Percentiles rank a stretch among this genome's conserved stretches.
Evolutionary conservation across 2,329 filamentous ascomycete species (phyloP).

Genomic region (Dactylellina drechsleri): DNA sequence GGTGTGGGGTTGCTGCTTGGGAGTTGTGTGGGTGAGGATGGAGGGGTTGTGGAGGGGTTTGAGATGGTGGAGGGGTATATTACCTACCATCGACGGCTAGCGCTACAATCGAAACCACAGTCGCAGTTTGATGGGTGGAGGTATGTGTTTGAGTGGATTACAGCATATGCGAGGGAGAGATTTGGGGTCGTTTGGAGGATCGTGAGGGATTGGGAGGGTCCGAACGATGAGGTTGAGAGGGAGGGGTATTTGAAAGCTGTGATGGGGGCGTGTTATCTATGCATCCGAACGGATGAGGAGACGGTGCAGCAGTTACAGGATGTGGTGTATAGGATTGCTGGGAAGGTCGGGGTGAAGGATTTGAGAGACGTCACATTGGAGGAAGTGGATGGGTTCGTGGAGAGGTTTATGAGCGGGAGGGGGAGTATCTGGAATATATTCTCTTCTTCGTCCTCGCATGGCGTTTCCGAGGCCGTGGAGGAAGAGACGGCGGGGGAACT

Average conservation of each 20-base stretch:
- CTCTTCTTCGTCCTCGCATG: slow-evolving; percentile 5
- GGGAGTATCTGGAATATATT: slow-evolving; percentile 29
- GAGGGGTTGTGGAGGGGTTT: slow-evolving; percentile 36
- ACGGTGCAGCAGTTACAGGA: slow-evolving; percentile 48
- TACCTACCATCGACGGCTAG: slow-evolving; percentile 11
- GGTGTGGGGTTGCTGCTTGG: slow-evolving; percentile 54
- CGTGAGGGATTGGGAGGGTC: slow-evolving; percentile 56
- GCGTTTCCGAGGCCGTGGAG: slow-evolving; percentile 5
- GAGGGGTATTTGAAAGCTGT: slow-evolving; percentile 54
- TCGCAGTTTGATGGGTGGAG: slow-evolving; percentile 14
- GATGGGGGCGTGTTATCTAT: slow-evolving; percentile 57
- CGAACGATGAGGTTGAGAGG: slow-evolving; percentile 27
- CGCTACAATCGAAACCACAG: not conserved
- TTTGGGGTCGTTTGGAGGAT: slow-evolving; percentile 57
- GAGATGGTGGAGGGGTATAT: slow-evolving; percentile 56
- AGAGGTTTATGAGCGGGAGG: slow-evolving; percentile 22
- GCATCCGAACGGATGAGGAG: slow-evolving; percentile 46
- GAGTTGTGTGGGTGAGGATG: slow-evolving; percentile 32
- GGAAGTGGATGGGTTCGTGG: slow-evolving; percentile 34
- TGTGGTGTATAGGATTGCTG: slow-evolving; percentile 30
- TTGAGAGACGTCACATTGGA: not conserved
- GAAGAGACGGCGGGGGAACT: slow-evolving; percentile 32
- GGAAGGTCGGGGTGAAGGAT: slow-evolving; percentile 8
- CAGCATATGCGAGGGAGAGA: slow-evolving; percentile 26
- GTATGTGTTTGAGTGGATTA: slow-evolving; percentile 32